Evolutionary conservation across 2,329 filamentous ascomycete genomes (phyloP), one percentile per base, ranked within the genome.

Genomic region (Aspergillus carbonarius): DNA sequence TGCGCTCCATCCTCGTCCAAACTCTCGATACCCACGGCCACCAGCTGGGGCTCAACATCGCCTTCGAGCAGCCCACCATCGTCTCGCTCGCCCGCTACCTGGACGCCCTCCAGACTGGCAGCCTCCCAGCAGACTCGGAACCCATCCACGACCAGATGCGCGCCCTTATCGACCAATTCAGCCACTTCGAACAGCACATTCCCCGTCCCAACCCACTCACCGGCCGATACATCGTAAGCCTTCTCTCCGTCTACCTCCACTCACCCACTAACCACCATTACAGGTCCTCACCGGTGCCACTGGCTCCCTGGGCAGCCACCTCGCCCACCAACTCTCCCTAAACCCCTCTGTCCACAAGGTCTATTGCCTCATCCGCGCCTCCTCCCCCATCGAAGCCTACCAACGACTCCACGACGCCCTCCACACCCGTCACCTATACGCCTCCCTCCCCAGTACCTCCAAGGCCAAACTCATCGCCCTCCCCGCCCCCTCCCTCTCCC

Each of bases 251-350:
- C 27, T 27, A 9, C n/a, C 12, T 7, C 2, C 13, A 23, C 1
- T 6, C 13, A 27, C 48, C 58, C 23, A 60, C 25, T 52, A 18
- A 20, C 13, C 17, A 32, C 25, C 17, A 30, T 25, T 17, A 42
- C 54, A 57, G 73, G 73, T 85, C 1, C 70, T 90, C 3, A 90
- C 87, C 0, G 88, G 88, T 1, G 82, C 83, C 0, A 90, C 88
- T 0, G 88, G 88, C 1, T 87, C 86, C 1, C 76, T 90, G 0
- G 88, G 88, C 1, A 79, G 84, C 0, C 85, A 88, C 63, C 74
- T 88, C 1, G 77, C 85, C 1, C 68, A 79, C 30, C 69, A 78
- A 20, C 73, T 86, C 3, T 65, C 72, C 1, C 65, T 70, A 2
- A 60, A 70, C 15, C 4, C 63, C 0, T 64, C 67, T 1, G 72